These are phyloP conservation scores for Tuber magnatum DNA, from an alignment of 495 filamentous ascomycete species.

Conservation along the genomic window DNA sequence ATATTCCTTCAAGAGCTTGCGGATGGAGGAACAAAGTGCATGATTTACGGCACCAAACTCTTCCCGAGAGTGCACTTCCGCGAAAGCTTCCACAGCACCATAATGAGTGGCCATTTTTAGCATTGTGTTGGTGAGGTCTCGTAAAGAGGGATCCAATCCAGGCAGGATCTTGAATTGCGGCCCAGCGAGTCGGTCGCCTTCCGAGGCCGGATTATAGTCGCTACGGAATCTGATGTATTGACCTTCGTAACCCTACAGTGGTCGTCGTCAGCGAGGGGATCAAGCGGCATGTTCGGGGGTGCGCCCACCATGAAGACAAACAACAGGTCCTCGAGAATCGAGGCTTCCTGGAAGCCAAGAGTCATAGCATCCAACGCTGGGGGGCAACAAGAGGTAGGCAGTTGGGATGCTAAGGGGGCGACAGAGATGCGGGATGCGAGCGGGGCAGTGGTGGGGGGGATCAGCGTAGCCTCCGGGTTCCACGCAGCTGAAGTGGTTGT, in stretches of 20 bases:
- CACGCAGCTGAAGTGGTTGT: constrained; percentile 51
- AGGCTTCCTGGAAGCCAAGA: constrained; percentile 72
- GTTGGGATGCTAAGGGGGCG: constrained; percentile 65
- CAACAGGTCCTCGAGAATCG: constrained; percentile 79
- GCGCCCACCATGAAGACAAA: constrained; percentile 73
- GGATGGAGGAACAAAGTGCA: constrained; percentile 84
- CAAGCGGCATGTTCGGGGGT: neutral
- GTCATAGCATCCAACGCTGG: constrained; percentile 63
- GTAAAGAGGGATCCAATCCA: constrained; percentile 82
- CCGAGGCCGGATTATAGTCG: constrained; percentile 70
- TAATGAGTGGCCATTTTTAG: constrained; percentile 95
- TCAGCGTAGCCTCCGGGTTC: constrained; percentile 73
- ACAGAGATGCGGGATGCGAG: constrained; percentile 78
- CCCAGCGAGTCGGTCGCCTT: constrained; percentile 77
- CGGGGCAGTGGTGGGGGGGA: constrained; percentile 80
- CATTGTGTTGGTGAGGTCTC: constrained; percentile 79
- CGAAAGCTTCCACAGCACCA: constrained; percentile 79
- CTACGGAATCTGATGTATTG: constrained; percentile 84
- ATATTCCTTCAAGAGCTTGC: constrained; percentile 87
- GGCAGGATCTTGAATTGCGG: constrained; percentile 70
- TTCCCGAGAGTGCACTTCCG: constrained; percentile 85
- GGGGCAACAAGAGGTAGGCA: constrained; percentile 66
- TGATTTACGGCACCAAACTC: constrained; percentile 96
- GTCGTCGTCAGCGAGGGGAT: neutral
- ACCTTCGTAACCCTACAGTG: constrained; percentile 69